Evolutionary conservation across 2,329 filamentous ascomycete species (phyloP).

Genomic region (Acephala macrosclerotiorum): DNA sequence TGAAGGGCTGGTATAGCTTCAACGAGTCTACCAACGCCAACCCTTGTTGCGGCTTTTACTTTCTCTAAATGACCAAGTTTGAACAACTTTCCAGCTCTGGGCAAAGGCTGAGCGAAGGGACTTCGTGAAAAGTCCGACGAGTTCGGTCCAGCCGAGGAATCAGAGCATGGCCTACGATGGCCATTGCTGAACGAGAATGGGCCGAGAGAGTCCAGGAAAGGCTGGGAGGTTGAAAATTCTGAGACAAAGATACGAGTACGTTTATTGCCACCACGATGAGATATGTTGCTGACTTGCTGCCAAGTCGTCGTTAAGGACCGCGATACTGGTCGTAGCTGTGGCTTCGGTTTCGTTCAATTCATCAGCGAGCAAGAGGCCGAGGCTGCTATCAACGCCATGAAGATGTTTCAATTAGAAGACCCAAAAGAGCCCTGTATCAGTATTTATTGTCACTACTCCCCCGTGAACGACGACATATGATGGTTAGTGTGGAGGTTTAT

Average conservation of each 20-base stretch:
- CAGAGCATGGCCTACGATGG: constrained; percentile 44
- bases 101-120: constrained; percentile 26
- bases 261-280: constrained; percentile 8
- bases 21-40: no score
- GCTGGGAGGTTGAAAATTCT: no score
- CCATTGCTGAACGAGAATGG: no score
- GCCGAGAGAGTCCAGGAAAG: no score
- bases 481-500: no score
- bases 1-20: no score
- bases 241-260: no score
- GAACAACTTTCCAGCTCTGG: constrained; percentile 47
- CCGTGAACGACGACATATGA: no score
- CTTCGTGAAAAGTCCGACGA: constrained; percentile 91
- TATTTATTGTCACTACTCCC: no score
- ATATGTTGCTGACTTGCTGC: constrained; percentile 29
- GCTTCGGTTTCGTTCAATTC: constrained; percentile 97
- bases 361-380: constrained; percentile 78
- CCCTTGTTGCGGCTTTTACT: constrained; percentile 52
- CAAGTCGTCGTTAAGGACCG: constrained; percentile 98
- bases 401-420: constrained; percentile 44
- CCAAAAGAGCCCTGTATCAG: no score
- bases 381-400: constrained; percentile 79
- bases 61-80: constrained; percentile 53
- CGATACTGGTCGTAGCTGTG: constrained; percentile 94
- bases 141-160: constrained; percentile 91